Percentiles rank a stretch among this genome's conserved stretches.
These are phyloP conservation scores for Trichocomaceae sp. DNA, from an alignment of 2,329 filamentous ascomycete species.

Conservation along the genomic window DNA sequence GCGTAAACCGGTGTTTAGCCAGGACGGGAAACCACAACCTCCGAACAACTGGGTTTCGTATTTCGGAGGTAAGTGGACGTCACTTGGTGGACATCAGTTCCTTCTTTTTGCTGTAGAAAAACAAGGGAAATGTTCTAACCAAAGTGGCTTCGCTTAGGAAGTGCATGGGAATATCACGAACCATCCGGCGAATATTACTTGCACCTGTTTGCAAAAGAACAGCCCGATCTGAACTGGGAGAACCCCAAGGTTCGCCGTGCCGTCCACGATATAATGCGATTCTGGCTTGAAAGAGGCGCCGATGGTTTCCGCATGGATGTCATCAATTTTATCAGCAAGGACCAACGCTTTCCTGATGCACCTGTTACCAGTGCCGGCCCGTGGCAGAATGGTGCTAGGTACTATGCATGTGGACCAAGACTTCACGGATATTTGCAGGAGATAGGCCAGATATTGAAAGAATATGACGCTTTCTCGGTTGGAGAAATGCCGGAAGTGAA, in stretches of 20 bases:
- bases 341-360: conserved; percentile 46
- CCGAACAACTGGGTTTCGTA: conserved; percentile 67
- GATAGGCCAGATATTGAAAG: conserved; percentile 43
- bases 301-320: conserved; percentile 70
- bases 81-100: conserved; percentile 35
- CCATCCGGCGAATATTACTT: conserved; percentile 67
- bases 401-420: background rate
- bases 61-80: conserved; percentile 37
- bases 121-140: background rate
- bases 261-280: conserved; percentile 66
- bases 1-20: conserved; percentile 22
- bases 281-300: conserved; percentile 69
- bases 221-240: conserved; percentile 85
- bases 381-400: too few relatives aligned
- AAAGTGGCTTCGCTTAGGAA: conserved; percentile 17
- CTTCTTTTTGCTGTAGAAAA: too few relatives aligned
- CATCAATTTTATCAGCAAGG: conserved; percentile 66
- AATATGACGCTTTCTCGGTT: conserved; percentile 54
- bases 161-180: conserved; percentile 56
- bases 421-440: conserved; percentile 1
- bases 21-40: conserved; percentile 50
- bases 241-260: conserved; percentile 60
- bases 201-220: conserved; percentile 65
- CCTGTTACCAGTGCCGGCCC: conserved; percentile 18
- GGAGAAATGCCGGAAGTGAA: conserved; percentile 55